Percentiles rank a stretch among this genome's conserved stretches.
Evolutionary conservation across 176 grass and related monocot species (phyloP).

Genomic region (Bolboschoenus planiculmis): DNA sequence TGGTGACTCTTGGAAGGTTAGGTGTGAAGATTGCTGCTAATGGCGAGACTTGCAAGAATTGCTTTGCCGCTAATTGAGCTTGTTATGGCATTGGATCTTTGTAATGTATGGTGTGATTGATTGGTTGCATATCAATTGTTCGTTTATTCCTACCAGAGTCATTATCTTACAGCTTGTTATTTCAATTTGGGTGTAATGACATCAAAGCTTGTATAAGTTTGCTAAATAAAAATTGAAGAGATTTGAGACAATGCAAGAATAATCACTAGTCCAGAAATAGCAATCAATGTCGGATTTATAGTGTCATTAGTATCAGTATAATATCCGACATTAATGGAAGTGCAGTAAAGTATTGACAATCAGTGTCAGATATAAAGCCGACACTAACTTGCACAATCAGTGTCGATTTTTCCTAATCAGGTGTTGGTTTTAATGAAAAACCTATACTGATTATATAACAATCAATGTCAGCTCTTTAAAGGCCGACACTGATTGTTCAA

Average conservation of each 20-base stretch:
- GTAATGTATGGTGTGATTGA: background rate
- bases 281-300: no score
- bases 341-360: no score
- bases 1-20: constrained; percentile 50
- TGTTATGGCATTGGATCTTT: background rate
- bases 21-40: constrained; percentile 37
- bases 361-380: no score
- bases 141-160: background rate
- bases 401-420: no score
- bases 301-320: no score
- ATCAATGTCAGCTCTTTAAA: no score
- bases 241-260: background rate
- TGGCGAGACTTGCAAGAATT: constrained; percentile 60
- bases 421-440: no score
- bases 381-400: no score
- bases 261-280: no score
- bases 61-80: constrained; percentile 1
- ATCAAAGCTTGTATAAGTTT: background rate
- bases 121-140: background rate
- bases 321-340: no score
- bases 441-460: no score
- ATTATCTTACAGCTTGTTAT: background rate
- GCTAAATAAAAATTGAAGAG: background rate
- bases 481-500: no score
- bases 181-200: background rate